Evolutionary conservation across 1,284 basidiomycete genomes (phyloP).

Genomic region (Leccinum pachyderme): DNA sequence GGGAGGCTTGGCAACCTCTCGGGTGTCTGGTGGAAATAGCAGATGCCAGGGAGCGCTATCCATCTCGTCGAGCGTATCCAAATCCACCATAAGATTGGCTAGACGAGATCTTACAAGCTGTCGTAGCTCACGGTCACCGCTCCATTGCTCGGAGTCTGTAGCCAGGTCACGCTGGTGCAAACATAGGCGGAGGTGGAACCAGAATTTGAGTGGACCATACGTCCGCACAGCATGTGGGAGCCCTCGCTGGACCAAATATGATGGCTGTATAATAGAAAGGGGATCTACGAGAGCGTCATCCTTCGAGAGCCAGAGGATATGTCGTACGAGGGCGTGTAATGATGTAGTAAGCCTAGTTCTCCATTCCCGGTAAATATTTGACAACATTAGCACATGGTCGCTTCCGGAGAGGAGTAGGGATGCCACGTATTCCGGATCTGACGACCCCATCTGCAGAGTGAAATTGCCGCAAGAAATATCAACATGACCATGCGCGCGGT

Average conservation of each 20-base stretch:
- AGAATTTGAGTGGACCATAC: conserved; percentile 63
- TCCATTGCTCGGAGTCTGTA: conserved; percentile 8
- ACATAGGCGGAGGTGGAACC: conserved; percentile 69
- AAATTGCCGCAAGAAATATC: conserved; percentile 31
- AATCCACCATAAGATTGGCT: conserved; percentile 40
- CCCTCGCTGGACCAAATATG: conserved; percentile 74
- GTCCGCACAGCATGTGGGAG: conserved; percentile 62
- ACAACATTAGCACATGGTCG: conserved; percentile 30
- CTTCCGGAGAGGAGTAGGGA: conserved; percentile 37
- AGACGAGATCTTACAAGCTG: conserved; percentile 43
- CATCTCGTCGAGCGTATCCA: conserved; percentile 39
- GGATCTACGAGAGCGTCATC: conserved; percentile 62
- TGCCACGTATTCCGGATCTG: conserved; percentile 45
- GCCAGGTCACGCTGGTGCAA: conserved; percentile 31
- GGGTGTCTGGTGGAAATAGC: conserved; percentile 17
- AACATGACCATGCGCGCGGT: conserved; percentile 21
- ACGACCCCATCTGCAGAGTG: conserved; percentile 40
- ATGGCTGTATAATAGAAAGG: conserved; percentile 75
- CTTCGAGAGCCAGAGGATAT: conserved; percentile 49
- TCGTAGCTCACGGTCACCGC: conserved; percentile 20
- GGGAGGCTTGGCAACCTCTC: conserved; percentile 4
- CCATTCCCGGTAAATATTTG: conserved; percentile 24
- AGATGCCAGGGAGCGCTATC: conserved; percentile 36
- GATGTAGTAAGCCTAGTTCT: conserved; percentile 27
- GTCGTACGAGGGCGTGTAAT: conserved; percentile 39